Percentiles rank a stretch among this genome's conserved stretches.
Evolutionary conservation across 495 filamentous ascomycete genomes (phyloP).

Genomic region (Penicillium ochrochloron): DNA sequence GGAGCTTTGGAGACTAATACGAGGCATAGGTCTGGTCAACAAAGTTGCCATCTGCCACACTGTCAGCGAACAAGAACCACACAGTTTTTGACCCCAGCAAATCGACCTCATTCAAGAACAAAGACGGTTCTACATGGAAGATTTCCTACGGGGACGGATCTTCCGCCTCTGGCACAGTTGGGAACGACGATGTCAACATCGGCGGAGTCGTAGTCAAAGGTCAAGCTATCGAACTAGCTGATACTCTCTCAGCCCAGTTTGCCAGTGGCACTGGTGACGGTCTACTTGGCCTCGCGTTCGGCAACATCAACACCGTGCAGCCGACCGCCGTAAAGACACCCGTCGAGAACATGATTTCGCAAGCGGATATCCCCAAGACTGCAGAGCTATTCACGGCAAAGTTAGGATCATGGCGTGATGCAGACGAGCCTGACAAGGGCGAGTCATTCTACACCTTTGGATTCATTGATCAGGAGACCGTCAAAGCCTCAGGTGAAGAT

Average conservation of each 20-base stretch:
- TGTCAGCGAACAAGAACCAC: conserved; percentile 45
- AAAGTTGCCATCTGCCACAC: conserved; percentile 48
- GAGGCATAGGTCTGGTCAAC: conserved; percentile 63
- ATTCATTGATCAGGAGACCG: conserved; percentile 69
- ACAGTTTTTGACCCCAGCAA: conserved; percentile 59
- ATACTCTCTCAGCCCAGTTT: conserved; percentile 66
- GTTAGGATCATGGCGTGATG: conserved; percentile 67
- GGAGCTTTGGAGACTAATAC: conserved; percentile 7
- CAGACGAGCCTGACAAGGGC: conserved; percentile 56
- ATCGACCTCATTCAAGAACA: conserved; percentile 64
- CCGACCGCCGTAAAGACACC: conserved; percentile 65
- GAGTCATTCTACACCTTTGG: conserved; percentile 82
- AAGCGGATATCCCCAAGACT: conserved; percentile 64
- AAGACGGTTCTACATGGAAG: conserved; percentile 60
- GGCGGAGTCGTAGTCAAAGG: conserved; percentile 70
- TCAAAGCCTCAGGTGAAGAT: conserved; percentile 57
- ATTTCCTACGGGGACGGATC: conserved; percentile 78
- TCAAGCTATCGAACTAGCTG: conserved; percentile 73
- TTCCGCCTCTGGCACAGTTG: conserved; percentile 70
- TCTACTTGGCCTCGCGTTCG: conserved; percentile 73
- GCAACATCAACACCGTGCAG: conserved; percentile 71
- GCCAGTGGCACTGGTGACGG: conserved; percentile 66
- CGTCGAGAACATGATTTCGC: conserved; percentile 75
- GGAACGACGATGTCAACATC: conserved; percentile 68
- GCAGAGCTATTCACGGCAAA: conserved; percentile 75